phyloP scores from a whole-genome alignment of 2,329 filamentous ascomycete species.

The Shiraia bambusicola region DNA sequence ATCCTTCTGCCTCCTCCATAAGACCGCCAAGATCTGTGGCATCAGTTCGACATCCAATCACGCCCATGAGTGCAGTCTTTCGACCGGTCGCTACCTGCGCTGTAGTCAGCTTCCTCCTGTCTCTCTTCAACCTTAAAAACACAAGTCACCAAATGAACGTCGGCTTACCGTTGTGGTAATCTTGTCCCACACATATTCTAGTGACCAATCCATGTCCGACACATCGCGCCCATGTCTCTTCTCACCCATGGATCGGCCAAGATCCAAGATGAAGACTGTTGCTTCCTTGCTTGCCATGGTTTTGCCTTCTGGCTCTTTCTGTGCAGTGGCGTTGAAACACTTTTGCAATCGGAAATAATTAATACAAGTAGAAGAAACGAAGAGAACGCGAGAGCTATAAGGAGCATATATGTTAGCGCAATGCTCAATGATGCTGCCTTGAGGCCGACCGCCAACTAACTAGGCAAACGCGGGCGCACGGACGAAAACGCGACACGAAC shows the following conservation, averaged over 20 bases:
- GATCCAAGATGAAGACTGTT: constrained; percentile 86
- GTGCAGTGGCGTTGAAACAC: neutral
- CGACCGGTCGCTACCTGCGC: constrained; percentile 62
- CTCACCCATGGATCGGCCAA: constrained; percentile 81
- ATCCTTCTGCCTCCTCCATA: constrained; percentile 67
- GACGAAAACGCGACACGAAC: constrained; percentile 17
- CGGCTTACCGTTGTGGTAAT: constrained; percentile 69
- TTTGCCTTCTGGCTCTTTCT: constrained; percentile 6
- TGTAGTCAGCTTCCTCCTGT: constrained; percentile 4
- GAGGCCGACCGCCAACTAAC: no score
- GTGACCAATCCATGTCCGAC: constrained; percentile 82
- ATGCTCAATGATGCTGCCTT: constrained; percentile 13
- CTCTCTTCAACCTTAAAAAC: neutral
- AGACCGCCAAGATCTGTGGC: constrained; percentile 43
- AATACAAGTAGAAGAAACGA: neutral
- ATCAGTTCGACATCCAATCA: constrained; percentile 81
- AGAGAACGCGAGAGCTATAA: neutral
- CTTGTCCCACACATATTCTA: constrained; percentile 95
- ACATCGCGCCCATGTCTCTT: constrained; percentile 69
- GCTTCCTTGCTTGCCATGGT: constrained; percentile 90
- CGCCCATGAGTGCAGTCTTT: constrained; percentile 74
- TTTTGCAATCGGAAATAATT: neutral
- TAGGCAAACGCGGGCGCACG: constrained; percentile 32
- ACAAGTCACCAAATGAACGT: constrained; percentile 22
- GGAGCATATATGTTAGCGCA: neutral